Base-by-base conservation (phyloP, 306 rosid genomes). In the Cucumis hystrix region DNA sequence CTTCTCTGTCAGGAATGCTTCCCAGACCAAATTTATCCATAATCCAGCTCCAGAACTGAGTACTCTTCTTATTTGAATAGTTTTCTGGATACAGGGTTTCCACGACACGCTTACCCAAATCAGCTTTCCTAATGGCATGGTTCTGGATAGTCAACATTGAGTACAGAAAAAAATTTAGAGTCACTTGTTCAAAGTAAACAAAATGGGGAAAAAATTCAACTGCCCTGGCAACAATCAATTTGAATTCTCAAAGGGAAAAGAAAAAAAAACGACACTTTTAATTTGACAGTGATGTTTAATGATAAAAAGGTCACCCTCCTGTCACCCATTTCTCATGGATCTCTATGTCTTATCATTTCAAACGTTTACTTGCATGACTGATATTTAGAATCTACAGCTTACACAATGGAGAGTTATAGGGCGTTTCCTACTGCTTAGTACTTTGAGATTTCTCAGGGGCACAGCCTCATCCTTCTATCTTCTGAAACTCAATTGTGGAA, bases 121-220 rank as follows among this genome's bases (percentile, higher is more conserved):
- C 91, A 80, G 92, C 98, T 86, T 85, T 95, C 89, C 98, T 87
- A 72, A 95, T 88, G 67, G 93, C 97, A 89, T 88, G 96, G 86
- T 95, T 95, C 98, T 95, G 55, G 81, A 84, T 40, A 13, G 59
- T 71, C 77, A 79, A 85, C 10, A 59, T 39, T 49, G 23, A 40
- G 21, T 45, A 57, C 58, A 23, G 33, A 3, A 43, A 76, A 74
- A 18, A 74, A 71, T 23, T 21, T 47, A 59, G 13, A 16, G 21
- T 3, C 9, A 6, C 8, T 47, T 13, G 17, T 72, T 45, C 40
- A 49, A 45, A 47, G 20, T 21, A 45, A 12, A 72, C 59, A 49
- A 71, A 47, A 45, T 49, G 59, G 25, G 28, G 7, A 23, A 45
- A 20, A 41, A 41, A 23, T 21, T 37, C 35, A 43, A 68, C n/a